Evolutionary conservation across 257 asterid genomes (phyloP).

Genomic region (Leonotis leonurus): DNA sequence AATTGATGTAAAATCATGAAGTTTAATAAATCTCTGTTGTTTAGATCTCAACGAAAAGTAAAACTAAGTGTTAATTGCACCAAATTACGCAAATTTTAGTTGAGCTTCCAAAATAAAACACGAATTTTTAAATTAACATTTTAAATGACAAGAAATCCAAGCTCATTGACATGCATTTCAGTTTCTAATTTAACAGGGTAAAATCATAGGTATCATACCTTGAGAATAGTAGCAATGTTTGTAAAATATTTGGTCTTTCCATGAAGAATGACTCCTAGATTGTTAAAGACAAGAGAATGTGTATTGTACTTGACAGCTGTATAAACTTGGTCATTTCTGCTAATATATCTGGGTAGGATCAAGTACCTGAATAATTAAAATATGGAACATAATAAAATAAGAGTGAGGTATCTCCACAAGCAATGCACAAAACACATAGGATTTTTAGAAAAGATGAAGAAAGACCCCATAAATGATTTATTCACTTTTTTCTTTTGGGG

Average conservation of each 20-base stretch:
- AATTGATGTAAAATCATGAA: background rate
- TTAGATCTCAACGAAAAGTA: background rate
- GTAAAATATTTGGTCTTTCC: constrained; percentile 52
- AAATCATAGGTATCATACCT: constrained; percentile 37
- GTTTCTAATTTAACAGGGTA: constrained; percentile 7
- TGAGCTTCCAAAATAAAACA: too few species aligned
- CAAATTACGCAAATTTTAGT: too few species aligned
- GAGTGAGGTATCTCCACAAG: too few species aligned
- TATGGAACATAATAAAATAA: background rate
- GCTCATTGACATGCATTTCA: background rate
- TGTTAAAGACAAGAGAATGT: constrained; percentile 41
- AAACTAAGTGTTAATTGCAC: too few species aligned
- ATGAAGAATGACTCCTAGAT: constrained; percentile 62
- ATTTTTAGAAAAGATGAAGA: too few species aligned
- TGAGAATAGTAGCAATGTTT: constrained; percentile 46
- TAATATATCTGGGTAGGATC: constrained; percentile 40
- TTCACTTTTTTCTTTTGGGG: too few species aligned
- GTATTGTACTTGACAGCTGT: constrained; percentile 25
- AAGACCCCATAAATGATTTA: too few species aligned
- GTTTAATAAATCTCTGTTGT: background rate
- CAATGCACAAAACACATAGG: constrained; percentile 9
- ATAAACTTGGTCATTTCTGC: constrained; percentile 28
- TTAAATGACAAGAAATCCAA: background rate
- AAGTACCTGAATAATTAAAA: constrained; percentile 41
- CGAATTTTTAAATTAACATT: too few species aligned